Percentiles rank a stretch among this genome's conserved stretches.
Evolutionary conservation across 2,329 filamentous ascomycete genomes (phyloP).

Genomic region (Phaeomoniella chlamydospora): DNA sequence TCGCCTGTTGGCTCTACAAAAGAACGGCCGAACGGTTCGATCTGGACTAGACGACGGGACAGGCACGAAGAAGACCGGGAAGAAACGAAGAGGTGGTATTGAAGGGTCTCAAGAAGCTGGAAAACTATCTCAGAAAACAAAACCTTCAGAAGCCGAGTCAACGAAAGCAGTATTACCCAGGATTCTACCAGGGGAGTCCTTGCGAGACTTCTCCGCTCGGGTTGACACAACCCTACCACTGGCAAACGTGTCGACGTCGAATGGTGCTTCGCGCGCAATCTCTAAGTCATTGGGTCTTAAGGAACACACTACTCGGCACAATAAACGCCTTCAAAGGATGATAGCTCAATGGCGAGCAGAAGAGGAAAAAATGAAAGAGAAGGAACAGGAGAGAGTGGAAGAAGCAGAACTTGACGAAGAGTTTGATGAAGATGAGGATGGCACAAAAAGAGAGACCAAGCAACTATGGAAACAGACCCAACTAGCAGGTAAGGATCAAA

Average conservation of each 20-base stretch:
- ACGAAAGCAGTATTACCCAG: slow-evolving; percentile 34
- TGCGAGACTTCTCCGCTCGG: slow-evolving; percentile 67
- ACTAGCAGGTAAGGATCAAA: slow-evolving; percentile 35
- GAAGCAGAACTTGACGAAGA: slow-evolving; percentile 49
- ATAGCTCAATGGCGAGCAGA: slow-evolving; percentile 44
- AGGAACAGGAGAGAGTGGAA: slow-evolving; percentile 61
- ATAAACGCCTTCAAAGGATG: slow-evolving; percentile 56
- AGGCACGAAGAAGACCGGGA: slow-evolving; percentile 21
- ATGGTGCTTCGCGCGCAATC: slow-evolving; percentile 29
- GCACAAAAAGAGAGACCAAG: slow-evolving; percentile 39
- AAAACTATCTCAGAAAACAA: slow-evolving; percentile 10
- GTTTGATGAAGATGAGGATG: slow-evolving; percentile 43
- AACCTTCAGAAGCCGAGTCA: slow-evolving; percentile 9
- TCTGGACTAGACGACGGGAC: slow-evolving; percentile 58
- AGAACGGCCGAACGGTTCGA: slow-evolving; percentile 41
- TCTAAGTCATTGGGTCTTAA: slow-evolving; percentile 17
- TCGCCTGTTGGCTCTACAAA: slow-evolving; percentile 63
- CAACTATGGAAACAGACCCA: slow-evolving; percentile 51
- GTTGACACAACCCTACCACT: slow-evolving; percentile 78
- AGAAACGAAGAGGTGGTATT: slow-evolving; percentile 30
- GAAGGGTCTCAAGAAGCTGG: slow-evolving; percentile 7
- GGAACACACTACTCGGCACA: slow-evolving; percentile 62
- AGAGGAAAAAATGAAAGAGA: slow-evolving; percentile 44
- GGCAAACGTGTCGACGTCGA: slow-evolving; percentile 43
- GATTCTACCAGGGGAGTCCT: slow-evolving; percentile 69